Conservation (phyloP, 2,329 filamentous ascomycete species). For the Botryotinia convoluta region DNA sequence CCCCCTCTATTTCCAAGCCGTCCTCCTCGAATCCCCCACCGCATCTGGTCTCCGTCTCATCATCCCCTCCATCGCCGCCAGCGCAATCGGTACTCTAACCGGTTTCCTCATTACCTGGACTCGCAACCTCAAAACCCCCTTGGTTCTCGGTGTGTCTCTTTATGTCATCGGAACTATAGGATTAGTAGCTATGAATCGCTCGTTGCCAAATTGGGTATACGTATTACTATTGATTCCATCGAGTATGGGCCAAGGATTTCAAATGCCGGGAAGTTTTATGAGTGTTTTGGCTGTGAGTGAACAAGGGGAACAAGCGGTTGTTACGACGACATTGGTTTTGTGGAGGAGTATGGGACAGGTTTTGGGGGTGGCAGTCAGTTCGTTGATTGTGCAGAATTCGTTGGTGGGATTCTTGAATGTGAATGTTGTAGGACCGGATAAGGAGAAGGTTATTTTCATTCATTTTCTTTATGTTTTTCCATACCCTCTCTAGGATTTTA, state of each 20-base stretch:
- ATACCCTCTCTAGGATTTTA: too few relatives aligned
- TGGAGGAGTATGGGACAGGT: conserved; percentile 72
- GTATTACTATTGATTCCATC: conserved; percentile 56
- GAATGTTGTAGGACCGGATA: conserved; percentile 58
- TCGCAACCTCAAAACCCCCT: conserved; percentile 57
- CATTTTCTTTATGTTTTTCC: not conserved
- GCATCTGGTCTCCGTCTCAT: conserved; percentile 70
- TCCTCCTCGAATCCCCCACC: conserved; percentile 67
- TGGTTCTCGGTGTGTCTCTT: conserved; percentile 49
- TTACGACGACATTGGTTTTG: conserved; percentile 67
- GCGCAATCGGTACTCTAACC: conserved; percentile 53
- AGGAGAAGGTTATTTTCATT: conserved; percentile 42
- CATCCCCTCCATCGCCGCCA: conserved; percentile 57
- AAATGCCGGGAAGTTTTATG: conserved; percentile 64
- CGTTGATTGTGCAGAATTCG: conserved; percentile 70
- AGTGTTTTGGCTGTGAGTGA: conserved; percentile 58
- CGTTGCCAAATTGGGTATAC: conserved; percentile 52
- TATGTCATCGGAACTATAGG: conserved; percentile 51
- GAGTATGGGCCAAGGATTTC: conserved; percentile 59
- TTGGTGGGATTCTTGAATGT: conserved; percentile 57
- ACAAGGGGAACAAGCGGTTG: conserved; percentile 63
- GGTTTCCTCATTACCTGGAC: conserved; percentile 62
- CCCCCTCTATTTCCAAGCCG: conserved; percentile 74
- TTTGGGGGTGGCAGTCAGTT: conserved; percentile 69
- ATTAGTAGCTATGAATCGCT: conserved; percentile 50